Conservation (phyloP, 164 flowering plant genomes). For the Warburgia ugandensis region DNA sequence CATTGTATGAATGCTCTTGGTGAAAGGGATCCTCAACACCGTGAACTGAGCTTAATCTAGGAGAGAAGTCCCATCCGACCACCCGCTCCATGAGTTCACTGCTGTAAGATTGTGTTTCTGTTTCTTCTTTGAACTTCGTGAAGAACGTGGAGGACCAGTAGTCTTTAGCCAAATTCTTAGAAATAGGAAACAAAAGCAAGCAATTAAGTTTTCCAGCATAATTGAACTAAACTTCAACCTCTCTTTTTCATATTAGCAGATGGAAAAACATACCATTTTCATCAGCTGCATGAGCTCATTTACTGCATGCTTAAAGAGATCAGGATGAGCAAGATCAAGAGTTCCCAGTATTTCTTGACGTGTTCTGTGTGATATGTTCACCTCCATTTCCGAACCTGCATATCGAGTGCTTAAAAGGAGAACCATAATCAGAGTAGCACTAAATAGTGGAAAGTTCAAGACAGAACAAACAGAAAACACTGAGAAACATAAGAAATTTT, state of each 20-base stretch:
- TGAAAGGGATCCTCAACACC: constrained; percentile 71
- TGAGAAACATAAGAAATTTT: too few relatives aligned
- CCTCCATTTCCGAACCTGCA: constrained; percentile 77
- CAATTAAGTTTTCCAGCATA: neutral
- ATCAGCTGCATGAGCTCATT: constrained; percentile 68
- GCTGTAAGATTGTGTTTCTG: constrained; percentile 19
- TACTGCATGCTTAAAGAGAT: constrained; percentile 51
- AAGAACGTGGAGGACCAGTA: constrained; percentile 80
- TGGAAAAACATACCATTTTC: constrained; percentile 44
- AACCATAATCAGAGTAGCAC: neutral
- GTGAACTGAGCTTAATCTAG: constrained; percentile 59
- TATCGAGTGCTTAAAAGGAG: constrained; percentile 1
- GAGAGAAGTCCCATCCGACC: constrained; percentile 47
- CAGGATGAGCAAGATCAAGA: constrained; percentile 48
- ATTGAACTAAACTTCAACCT: neutral
- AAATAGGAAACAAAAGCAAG: neutral
- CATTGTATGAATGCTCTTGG: constrained; percentile 41
- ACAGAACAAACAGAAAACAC: neutral
- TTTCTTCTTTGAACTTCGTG: constrained; percentile 62
- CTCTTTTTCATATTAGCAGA: neutral
- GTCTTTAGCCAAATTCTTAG: constrained; percentile 69
- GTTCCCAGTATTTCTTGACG: constrained; percentile 64
- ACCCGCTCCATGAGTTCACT: constrained; percentile 35
- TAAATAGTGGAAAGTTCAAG: neutral
- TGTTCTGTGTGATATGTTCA: constrained; percentile 66